Evolutionary conservation across 2,329 filamentous ascomycete species (phyloP).

Genomic region (Fusarium fujikuroi): DNA sequence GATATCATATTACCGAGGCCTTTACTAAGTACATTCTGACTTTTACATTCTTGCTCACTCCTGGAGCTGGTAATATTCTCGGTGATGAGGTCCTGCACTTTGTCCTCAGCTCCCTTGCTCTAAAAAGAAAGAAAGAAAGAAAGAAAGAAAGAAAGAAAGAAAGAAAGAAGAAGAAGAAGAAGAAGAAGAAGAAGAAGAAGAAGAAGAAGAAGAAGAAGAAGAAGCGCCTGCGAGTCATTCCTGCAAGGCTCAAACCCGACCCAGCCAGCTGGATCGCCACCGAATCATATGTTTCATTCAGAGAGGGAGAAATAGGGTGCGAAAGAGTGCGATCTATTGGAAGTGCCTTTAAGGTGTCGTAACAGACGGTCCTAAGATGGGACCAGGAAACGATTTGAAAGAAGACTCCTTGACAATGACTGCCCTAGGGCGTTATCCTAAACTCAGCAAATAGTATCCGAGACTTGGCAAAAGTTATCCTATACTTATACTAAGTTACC

Average conservation of each 20-base stretch:
- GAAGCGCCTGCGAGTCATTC: conserved; percentile 25
- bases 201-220: background rate
- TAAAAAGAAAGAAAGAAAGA: background rate
- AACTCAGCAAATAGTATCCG: background rate
- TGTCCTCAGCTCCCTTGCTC: conserved; percentile 1
- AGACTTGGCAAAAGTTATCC: background rate
- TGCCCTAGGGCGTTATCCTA: background rate
- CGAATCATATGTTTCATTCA: conserved; percentile 24
- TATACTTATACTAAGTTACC: background rate
- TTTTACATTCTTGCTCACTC: background rate
- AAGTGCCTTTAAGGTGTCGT: background rate
- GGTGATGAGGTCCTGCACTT: background rate
- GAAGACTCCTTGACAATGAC: too few relatives aligned
- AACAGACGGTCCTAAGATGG: background rate
- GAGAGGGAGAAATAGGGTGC: background rate
- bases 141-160: too few relatives aligned
- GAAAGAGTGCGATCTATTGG: background rate
- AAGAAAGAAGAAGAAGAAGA: background rate
- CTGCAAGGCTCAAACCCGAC: conserved; percentile 18
- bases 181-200: background rate
- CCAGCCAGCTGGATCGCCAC: conserved; percentile 15
- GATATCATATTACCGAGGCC: background rate
- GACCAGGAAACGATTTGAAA: too few relatives aligned
- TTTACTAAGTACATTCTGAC: background rate
- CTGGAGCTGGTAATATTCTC: background rate